Percentiles rank a stretch among this genome's conserved stretches.
Conservation (phyloP, 805 yeast genomes). For the Nakazawaea ambrosiae region DNA sequence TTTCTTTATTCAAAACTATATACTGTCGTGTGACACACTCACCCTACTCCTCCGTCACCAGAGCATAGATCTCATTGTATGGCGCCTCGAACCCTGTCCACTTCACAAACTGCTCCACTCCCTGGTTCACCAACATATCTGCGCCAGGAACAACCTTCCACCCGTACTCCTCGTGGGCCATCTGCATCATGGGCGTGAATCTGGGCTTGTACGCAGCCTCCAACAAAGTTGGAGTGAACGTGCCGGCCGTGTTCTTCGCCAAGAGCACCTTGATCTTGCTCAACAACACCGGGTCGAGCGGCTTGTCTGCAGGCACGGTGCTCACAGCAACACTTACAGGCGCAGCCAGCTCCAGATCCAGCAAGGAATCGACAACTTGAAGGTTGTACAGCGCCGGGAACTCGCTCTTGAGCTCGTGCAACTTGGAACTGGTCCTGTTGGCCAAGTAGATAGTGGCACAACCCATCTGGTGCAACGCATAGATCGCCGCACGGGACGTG, state of each 20-base stretch:
- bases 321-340: slow-evolving; percentile 59
- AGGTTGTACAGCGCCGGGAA: slow-evolving; percentile 61
- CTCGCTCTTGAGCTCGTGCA: slow-evolving; percentile 46
- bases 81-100: slow-evolving; percentile 71
- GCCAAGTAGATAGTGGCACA: slow-evolving; percentile 69
- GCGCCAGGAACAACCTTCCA: slow-evolving; percentile 91
- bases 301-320: slow-evolving; percentile 79
- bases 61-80: slow-evolving; percentile 51
- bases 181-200: slow-evolving; percentile 77
- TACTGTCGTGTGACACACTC: too few relatives aligned
- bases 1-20: not conserved
- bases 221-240: slow-evolving; percentile 48
- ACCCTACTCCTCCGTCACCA: slow-evolving; percentile 35
- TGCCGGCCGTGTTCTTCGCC: slow-evolving; percentile 27
- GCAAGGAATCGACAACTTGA: slow-evolving; percentile 43
- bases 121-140: slow-evolving; percentile 90
- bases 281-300: slow-evolving; percentile 48
- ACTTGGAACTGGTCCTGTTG: slow-evolving; percentile 71
- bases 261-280: slow-evolving; percentile 42
- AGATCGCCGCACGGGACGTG: slow-evolving; percentile 90
- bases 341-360: slow-evolving; percentile 36
- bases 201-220: slow-evolving; percentile 96
- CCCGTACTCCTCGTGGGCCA: slow-evolving; percentile 53
- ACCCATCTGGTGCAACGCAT: slow-evolving; percentile 75
- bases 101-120: slow-evolving; percentile 73